These are phyloP conservation scores for Aspergillus asperescens DNA, from an alignment of 495 filamentous ascomycete species.

Conservation along the genomic window DNA sequence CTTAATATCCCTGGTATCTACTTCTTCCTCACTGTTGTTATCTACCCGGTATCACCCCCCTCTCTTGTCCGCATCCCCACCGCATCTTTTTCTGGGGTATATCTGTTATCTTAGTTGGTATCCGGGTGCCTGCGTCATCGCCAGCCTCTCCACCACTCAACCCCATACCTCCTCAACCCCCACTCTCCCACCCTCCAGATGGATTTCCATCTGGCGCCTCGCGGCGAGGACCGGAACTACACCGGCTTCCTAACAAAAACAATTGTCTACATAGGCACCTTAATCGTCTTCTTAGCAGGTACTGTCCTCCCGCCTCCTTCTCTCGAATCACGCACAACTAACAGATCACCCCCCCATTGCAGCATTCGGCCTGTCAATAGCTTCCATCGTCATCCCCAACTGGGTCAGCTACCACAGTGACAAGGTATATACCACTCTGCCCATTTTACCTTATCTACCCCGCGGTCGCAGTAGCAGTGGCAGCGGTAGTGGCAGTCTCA, in stretches of 20 bases:
- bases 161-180: neutral
- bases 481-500: too few relatives aligned
- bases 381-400: constrained; percentile 64
- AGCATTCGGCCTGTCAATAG: constrained; percentile 76
- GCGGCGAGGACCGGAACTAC: constrained; percentile 42
- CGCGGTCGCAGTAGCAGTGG: too few relatives aligned
- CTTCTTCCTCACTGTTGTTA: too few relatives aligned
- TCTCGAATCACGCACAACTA: neutral
- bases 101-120: neutral
- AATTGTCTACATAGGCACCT: constrained; percentile 53
- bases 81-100: neutral
- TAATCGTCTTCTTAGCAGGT: constrained; percentile 59
- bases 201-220: constrained; percentile 42
- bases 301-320: constrained; percentile 25
- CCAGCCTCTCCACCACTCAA: neutral
- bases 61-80: neutral
- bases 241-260: constrained; percentile 46
- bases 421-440: constrained; percentile 39
- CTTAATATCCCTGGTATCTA: too few relatives aligned
- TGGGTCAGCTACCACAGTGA: constrained; percentile 74
- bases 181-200: constrained; percentile 18
- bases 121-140: constrained; percentile 3
- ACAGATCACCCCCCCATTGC: neutral
- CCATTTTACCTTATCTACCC: too few relatives aligned
- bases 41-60: too few relatives aligned